Conservation (phyloP, 1,284 basidiomycete genomes). For the Ceratobasidium sp. region DNA sequence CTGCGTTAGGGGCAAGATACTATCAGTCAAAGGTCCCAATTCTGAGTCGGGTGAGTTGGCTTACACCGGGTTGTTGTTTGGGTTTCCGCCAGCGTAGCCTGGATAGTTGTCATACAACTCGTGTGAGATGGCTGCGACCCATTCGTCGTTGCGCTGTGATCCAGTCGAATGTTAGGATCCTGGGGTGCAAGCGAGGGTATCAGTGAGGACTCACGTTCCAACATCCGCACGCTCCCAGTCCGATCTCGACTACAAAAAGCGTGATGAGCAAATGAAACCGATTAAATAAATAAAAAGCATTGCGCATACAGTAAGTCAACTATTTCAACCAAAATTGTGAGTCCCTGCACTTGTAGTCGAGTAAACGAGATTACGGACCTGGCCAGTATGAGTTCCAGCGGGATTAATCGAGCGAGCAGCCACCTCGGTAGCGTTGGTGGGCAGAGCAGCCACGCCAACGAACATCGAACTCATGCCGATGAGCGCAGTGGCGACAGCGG, state of each 20-base stretch:
- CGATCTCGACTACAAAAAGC: conserved; percentile 16
- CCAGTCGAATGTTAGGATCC: background rate
- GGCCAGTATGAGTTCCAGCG: conserved; percentile 36
- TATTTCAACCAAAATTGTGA: background rate
- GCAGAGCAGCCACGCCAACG: conserved; percentile 20
- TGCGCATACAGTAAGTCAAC: conserved; percentile 35
- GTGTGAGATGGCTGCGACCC: conserved; percentile 32
- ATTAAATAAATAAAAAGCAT: background rate
- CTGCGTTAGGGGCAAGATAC: too few relatives aligned
- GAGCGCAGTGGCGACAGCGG: background rate
- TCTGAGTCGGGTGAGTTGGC: too few relatives aligned
- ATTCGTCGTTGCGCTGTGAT: background rate
- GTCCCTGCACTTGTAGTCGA: background rate
- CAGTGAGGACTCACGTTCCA: conserved; percentile 23
- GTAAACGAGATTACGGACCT: conserved; percentile 1
- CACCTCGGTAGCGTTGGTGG: conserved; percentile 26
- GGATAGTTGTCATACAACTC: conserved; percentile 33
- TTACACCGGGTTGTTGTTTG: conserved; percentile 41
- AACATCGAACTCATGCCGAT: conserved; percentile 22
- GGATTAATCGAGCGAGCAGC: conserved; percentile 26
- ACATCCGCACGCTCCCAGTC: conserved; percentile 29
- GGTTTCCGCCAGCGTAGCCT: conserved; percentile 35
- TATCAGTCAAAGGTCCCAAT: too few relatives aligned
- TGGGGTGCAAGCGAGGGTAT: background rate
- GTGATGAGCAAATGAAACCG: background rate